Percentiles rank a stretch among this genome's conserved stretches.
Conservation (phyloP, 1,284 basidiomycete species). For the Sporisorium graminicola region DNA sequence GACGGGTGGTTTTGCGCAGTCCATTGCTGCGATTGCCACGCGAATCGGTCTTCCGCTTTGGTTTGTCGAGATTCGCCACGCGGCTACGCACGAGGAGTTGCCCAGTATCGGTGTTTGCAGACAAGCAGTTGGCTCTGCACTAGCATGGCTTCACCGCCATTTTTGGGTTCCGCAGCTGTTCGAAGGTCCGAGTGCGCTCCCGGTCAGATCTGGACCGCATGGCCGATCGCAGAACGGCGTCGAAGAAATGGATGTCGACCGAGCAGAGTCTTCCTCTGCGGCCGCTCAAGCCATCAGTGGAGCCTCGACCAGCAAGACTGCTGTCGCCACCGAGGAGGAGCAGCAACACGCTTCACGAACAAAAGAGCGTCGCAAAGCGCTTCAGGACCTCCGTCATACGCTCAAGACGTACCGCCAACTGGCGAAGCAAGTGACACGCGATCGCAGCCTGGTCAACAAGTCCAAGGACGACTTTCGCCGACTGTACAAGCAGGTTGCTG, state of each 20-base stretch:
- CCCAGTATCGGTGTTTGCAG: conserved; percentile 85
- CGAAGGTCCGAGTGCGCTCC: conserved; percentile 15
- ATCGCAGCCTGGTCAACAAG: conserved; percentile 49
- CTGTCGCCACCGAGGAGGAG: background rate
- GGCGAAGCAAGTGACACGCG: conserved; percentile 50
- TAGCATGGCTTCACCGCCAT: conserved; percentile 59
- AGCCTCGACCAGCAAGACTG: background rate
- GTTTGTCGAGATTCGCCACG: conserved; percentile 94
- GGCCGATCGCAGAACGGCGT: background rate
- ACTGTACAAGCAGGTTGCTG: conserved; percentile 38
- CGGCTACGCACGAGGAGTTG: conserved; percentile 94
- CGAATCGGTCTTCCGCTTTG: conserved; percentile 87
- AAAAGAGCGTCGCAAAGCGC: conserved; percentile 27
- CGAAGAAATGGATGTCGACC: conserved; percentile 15
- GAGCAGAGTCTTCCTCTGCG: conserved; percentile 15
- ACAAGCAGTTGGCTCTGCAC: conserved; percentile 75
- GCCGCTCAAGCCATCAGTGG: background rate
- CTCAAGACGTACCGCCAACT: conserved; percentile 54
- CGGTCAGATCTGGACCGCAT: background rate
- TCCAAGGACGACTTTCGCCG: conserved; percentile 32
- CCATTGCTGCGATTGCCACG: conserved; percentile 87
- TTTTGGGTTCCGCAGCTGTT: conserved; percentile 60
- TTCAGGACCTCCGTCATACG: conserved; percentile 26
- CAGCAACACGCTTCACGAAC: conserved; percentile 18
- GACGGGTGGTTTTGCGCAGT: conserved; percentile 80